These are phyloP conservation scores for Nitzschia palea DNA, from an alignment of 108 stramenopile species.

Conservation along the genomic window DNA sequence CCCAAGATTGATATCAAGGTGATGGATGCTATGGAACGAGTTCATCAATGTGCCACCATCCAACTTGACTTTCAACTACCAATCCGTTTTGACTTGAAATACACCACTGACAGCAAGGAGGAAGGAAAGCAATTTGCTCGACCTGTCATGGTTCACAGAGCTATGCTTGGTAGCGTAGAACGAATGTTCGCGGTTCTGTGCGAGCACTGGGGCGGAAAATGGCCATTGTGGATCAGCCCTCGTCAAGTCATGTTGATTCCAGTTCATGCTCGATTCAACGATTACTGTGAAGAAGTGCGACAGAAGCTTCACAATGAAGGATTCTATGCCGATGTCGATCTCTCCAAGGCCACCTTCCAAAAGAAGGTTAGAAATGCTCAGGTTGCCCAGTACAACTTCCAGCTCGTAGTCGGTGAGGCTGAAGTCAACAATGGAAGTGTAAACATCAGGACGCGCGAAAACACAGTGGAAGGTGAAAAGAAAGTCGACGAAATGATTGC, in stretches of 20 bases:
- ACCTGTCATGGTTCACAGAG: conserved; percentile 98
- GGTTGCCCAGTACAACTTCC: conserved; percentile 97
- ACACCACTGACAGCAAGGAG: conserved; percentile 85
- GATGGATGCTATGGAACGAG: conserved; percentile 98
- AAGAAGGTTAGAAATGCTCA: conserved; percentile 99
- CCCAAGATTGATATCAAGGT: conserved; percentile 99
- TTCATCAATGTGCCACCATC: conserved; percentile 99
- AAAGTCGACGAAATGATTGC: conserved; percentile 85
- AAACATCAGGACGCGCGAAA: conserved; percentile 92
- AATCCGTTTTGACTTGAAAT: conserved; percentile 95
- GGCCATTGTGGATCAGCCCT: conserved; percentile 99
- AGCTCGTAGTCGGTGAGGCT: conserved; percentile 93
- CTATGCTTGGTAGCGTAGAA: conserved; percentile 99
- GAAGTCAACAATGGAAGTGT: conserved; percentile 90
- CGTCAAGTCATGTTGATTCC: conserved; percentile 97
- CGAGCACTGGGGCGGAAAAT: conserved; percentile 99
- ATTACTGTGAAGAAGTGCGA: conserved; percentile 81
- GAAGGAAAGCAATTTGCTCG: conserved; percentile 85
- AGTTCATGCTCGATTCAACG: conserved; percentile 86
- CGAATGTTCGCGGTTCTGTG: conserved; percentile 99
- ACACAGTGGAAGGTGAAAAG: conserved; percentile 90
- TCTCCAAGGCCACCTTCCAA: conserved; percentile 91
- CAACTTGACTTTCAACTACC: conserved; percentile 99
- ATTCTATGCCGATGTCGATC: conserved; percentile 95
- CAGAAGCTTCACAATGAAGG: conserved; percentile 85